Evolutionary conservation across 2,329 filamentous ascomycete species (phyloP).

Genomic region (Aurifilum marmelostoma): DNA sequence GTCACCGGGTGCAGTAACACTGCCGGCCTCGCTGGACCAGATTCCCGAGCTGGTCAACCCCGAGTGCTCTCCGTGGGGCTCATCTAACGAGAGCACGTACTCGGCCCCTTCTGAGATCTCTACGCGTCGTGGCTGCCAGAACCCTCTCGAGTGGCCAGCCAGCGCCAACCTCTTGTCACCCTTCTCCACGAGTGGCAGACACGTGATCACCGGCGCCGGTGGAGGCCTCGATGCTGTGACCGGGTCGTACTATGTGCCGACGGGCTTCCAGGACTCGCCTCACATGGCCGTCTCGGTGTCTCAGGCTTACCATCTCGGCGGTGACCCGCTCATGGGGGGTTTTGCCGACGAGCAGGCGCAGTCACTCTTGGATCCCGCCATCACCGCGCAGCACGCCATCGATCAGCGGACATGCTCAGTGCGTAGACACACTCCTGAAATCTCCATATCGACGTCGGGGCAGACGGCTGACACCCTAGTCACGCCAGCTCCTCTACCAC

Average conservation of each 20-base stretch:
- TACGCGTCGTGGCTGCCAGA: slow-evolving; percentile 34
- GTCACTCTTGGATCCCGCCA: slow-evolving; percentile 27
- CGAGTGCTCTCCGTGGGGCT: slow-evolving; percentile 48
- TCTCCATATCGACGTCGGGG: slow-evolving; percentile 46
- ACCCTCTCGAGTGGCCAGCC: slow-evolving; percentile 37
- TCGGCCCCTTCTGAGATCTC: slow-evolving; percentile 50
- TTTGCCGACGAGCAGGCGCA: slow-evolving; percentile 43
- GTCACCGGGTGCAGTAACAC: slow-evolving; percentile 29
- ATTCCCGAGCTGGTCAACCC: slow-evolving; percentile 34
- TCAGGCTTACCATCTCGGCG: slow-evolving; percentile 41
- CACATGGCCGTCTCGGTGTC: slow-evolving; percentile 36
- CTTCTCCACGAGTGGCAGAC: slow-evolving; percentile 31
- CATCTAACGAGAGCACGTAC: slow-evolving; percentile 51
- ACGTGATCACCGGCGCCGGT: slow-evolving; percentile 27
- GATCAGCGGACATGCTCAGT: slow-evolving; percentile 47
- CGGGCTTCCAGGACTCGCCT: slow-evolving; percentile 35
- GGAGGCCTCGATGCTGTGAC: slow-evolving; percentile 35
- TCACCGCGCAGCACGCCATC: slow-evolving; percentile 33
- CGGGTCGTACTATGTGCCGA: slow-evolving; percentile 35
- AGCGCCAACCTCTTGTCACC: slow-evolving; percentile 35
- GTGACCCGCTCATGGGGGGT: slow-evolving; percentile 40
- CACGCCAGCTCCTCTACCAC: slow-evolving; percentile 46
- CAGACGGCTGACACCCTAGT: slow-evolving; percentile 55
- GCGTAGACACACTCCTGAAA: slow-evolving; percentile 54
- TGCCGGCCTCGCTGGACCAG: slow-evolving; percentile 32